Base-by-base conservation (phyloP, 768 basidiomycete species). In the Rhodotorula kratochvilovae region DNA sequence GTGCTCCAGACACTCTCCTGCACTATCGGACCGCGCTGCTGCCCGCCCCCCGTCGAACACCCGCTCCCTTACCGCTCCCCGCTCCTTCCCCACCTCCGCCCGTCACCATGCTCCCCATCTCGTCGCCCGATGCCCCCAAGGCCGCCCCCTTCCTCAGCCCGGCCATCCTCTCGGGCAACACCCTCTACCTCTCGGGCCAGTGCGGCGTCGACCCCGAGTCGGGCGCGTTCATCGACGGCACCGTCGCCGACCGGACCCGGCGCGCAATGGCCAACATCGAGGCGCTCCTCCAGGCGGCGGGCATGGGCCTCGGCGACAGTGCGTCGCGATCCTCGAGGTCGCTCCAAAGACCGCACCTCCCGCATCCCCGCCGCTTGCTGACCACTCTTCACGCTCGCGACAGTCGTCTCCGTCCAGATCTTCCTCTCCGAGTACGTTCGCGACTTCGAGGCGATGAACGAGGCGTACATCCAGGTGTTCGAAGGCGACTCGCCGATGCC, bases 391-490 rank as follows among this genome's bases (percentile, higher is more conserved):
- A n/a, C 8, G 19, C 21, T 15, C 33, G 17, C 19, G 5, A 6
- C 60, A 62, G 61, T 62, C 27, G 61, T 62, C 6, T 11, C 48
- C 3, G 16, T 27, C 1, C 36, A 48, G 13, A 51, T 62, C 36
- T 62, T 51, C 50, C 50, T 62, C 10, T 36, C 48, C 2, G 21
- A 15, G 15, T 50, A 62, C 50, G 36, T 23, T 5, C 3, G 17
- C 1, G 61, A 62, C 61, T 51, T 62, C 8, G 48, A 62, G 29
- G 27, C 25, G 21, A 51, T 62, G 48, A 62, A 62, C 35, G 15
- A 51, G 48, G 61, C 48, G 3, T 62, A 62, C 61, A 23, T 62
- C 12, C 29, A 35, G 5, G 33, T 35, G 13, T 51, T 62, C 27
- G 33, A 48, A 13, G 10, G 29, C 10, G 35, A 25, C 13, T 15